Percentiles rank a stretch among this genome's conserved stretches.
Evolutionary conservation across 2,329 filamentous ascomycete species (phyloP).

Genomic region (Hypoxylon sp.): DNA sequence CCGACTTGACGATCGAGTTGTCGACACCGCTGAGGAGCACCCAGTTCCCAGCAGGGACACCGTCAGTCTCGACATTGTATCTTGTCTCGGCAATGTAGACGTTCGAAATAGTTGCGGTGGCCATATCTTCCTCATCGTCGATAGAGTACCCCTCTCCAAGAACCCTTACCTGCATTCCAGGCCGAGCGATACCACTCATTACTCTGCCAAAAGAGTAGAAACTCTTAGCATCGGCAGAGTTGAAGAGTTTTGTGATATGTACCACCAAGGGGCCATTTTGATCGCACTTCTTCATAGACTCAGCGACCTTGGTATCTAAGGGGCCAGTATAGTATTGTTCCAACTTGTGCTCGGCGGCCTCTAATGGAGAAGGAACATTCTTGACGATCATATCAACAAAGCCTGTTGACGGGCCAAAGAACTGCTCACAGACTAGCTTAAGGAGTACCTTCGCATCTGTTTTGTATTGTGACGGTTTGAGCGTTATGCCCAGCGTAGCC

Average conservation of each 20-base stretch:
- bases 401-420: constrained; percentile 89
- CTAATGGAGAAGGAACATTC: constrained; percentile 88
- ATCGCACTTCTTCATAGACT: constrained; percentile 85
- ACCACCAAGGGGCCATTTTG: constrained; percentile 93
- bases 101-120: constrained; percentile 83
- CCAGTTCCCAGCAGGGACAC: constrained; percentile 93
- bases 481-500: constrained; percentile 81
- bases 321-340: constrained; percentile 94
- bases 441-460: constrained; percentile 90
- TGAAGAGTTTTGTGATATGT: constrained; percentile 94
- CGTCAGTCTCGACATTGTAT: constrained; percentile 93
- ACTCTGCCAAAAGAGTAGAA: constrained; percentile 94
- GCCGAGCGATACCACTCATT: constrained; percentile 89
- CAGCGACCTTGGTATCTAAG: constrained; percentile 82
- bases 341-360: constrained; percentile 82
- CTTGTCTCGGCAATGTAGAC: constrained; percentile 93
- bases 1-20: constrained; percentile 98
- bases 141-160: constrained; percentile 96
- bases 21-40: constrained; percentile 93
- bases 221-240: constrained; percentile 87
- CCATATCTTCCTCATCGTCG: constrained; percentile 99
- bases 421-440: constrained; percentile 91
- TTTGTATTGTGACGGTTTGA: constrained; percentile 95
- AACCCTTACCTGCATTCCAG: constrained; percentile 87
- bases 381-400: constrained; percentile 96